Percentiles rank a stretch among this genome's conserved stretches.
Evolutionary conservation across 371 early-diverging fungal genomes (phyloP).

Genomic region (Basidiobolus meristosporus): DNA sequence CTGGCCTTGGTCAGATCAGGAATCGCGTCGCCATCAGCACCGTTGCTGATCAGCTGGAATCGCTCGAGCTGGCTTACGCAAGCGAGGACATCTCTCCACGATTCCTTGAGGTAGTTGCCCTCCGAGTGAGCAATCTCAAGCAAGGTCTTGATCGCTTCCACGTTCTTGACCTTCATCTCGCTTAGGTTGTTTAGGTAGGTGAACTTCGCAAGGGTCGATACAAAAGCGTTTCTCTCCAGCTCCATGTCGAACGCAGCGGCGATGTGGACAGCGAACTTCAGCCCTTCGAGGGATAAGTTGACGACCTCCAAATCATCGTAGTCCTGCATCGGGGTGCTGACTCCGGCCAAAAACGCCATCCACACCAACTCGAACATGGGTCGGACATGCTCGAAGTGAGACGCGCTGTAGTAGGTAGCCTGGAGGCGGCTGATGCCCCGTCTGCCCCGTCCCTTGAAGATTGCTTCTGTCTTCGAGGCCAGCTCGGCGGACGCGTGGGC

Average conservation of each 20-base stretch:
- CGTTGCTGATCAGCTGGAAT: conserved; percentile 34
- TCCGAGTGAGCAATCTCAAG: conserved; percentile 65
- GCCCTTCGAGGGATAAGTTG: conserved; percentile 50
- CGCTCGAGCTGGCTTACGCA: conserved; percentile 77
- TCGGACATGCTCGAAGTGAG: conserved; percentile 77
- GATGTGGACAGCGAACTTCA: conserved; percentile 61
- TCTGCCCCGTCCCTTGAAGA: conserved; percentile 1
- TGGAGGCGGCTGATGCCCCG: neutral
- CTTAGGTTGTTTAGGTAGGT: conserved; percentile 60
- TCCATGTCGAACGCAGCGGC: conserved; percentile 74
- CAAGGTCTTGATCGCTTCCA: conserved; percentile 69
- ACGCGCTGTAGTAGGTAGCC: conserved; percentile 29
- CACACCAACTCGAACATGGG: conserved; percentile 84
- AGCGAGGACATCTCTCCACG: conserved; percentile 78
- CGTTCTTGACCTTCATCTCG: conserved; percentile 71
- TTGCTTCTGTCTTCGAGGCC: conserved; percentile 27
- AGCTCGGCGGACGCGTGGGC: conserved; percentile 28
- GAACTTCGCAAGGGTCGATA: conserved; percentile 73
- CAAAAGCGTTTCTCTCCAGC: conserved; percentile 71
- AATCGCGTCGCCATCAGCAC: conserved; percentile 11
- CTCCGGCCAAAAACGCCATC: conserved; percentile 74
- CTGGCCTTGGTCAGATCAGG: conserved; percentile 5
- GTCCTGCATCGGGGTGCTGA: conserved; percentile 73
- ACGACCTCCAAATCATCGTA: conserved; percentile 51
- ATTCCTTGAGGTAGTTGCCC: conserved; percentile 64